A percentile compares a stretch with the other conserved stretches of the same genome.
phyloP scores from a whole-genome alignment of 768 basidiomycete genomes.

The Leccinum rimulosum region DNA sequence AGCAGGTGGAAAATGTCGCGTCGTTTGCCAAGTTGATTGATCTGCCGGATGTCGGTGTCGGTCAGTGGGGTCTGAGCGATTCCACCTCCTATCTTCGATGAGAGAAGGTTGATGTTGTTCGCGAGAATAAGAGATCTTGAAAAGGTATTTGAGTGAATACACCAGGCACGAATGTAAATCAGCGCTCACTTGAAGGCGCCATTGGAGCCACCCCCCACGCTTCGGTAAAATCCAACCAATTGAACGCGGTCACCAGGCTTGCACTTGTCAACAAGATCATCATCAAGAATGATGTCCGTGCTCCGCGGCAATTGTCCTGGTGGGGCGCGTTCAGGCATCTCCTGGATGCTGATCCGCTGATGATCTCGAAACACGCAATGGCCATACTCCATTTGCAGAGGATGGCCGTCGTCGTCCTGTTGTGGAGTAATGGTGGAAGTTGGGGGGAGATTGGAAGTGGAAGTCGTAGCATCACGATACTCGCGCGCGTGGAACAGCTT shows the following conservation, averaged over 20 bases:
- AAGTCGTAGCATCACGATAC: conserved; percentile 91
- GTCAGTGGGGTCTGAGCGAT: conserved; percentile 91
- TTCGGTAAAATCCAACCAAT: conserved; percentile 92
- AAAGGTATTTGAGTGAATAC: conserved; percentile 13
- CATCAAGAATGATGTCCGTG: conserved; percentile 93
- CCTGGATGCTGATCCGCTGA: conserved; percentile 97
- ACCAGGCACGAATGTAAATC: conserved; percentile 10
- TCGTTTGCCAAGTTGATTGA: conserved; percentile 90
- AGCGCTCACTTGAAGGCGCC: conserved; percentile 87
- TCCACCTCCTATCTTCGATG: conserved; percentile 92
- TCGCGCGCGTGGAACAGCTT: conserved; percentile 79
- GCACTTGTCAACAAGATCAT: conserved; percentile 94
- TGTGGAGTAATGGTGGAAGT: conserved; percentile 86
- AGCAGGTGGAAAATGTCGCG: conserved; percentile 84
- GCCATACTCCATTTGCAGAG: conserved; percentile 90
- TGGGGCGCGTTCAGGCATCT: conserved; percentile 99
- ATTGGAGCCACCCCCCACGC: conserved; percentile 84
- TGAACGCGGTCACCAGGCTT: conserved; percentile 99
- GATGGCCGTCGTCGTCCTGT: conserved; percentile 85
- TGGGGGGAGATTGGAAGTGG: conserved; percentile 82
- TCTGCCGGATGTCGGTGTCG: conserved; percentile 91
- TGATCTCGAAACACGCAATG: conserved; percentile 91
- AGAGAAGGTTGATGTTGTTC: conserved; percentile 92
- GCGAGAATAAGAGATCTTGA: conserved; percentile 86
- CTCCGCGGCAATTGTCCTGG: conserved; percentile 95